A percentile compares a stretch with the other conserved stretches of the same genome.
Conservation (phyloP, 305 asterid genomes). For the Striga hermonthica region DNA sequence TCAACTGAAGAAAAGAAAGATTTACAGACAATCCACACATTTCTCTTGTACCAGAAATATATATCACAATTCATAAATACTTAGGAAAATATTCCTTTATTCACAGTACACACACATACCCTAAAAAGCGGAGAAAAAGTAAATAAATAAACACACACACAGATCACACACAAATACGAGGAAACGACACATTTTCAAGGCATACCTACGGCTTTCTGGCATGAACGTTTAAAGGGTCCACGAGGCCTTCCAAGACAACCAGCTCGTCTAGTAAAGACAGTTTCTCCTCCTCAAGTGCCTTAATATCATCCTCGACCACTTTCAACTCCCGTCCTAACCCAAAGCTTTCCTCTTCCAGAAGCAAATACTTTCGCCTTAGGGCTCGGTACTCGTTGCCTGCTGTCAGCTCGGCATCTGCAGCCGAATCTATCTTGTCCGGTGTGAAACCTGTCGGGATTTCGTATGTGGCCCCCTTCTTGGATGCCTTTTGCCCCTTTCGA, state of each 20-base stretch:
- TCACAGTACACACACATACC: not conserved
- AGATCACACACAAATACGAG: not conserved
- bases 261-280: constrained; percentile 73
- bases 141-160: not conserved
- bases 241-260: constrained; percentile 87
- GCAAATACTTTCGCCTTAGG: constrained; percentile 71
- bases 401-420: constrained; percentile 40
- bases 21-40: too few relatives aligned
- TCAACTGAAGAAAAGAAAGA: too few relatives aligned
- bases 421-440: constrained; percentile 45
- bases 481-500: constrained; percentile 46
- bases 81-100: not conserved
- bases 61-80: too few relatives aligned
- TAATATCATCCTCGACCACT: constrained; percentile 63
- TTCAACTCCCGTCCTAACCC: constrained; percentile 60
- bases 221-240: constrained; percentile 65
- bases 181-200: constrained; percentile 1
- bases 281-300: constrained; percentile 77
- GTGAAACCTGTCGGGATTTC: constrained; percentile 36
- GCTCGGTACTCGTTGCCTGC: constrained; percentile 67
- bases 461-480: constrained; percentile 43
- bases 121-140: not conserved
- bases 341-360: constrained; percentile 76
- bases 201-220: constrained; percentile 31
- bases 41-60: too few relatives aligned